Conservation (phyloP, 179 eudicot genomes). For the Silene coronaria region DNA sequence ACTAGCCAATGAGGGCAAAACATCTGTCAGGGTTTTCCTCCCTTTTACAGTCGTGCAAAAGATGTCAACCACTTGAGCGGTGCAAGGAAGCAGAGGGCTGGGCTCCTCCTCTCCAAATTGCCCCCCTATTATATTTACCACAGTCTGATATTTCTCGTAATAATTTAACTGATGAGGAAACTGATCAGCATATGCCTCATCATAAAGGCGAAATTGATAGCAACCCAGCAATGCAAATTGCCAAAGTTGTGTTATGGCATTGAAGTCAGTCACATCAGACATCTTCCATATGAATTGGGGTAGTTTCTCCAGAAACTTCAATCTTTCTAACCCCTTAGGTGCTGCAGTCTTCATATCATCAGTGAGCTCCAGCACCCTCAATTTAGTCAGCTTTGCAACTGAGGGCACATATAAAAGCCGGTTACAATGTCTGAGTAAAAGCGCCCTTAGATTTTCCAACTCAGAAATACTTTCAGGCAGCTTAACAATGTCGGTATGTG, state of each 20-base stretch:
- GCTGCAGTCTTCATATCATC: not conserved
- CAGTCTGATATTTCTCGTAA: constrained; percentile 1
- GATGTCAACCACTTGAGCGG: not conserved
- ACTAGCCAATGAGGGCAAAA: not conserved
- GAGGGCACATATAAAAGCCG: constrained; percentile 8
- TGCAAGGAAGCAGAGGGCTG: constrained; percentile 1
- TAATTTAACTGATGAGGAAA: not conserved
- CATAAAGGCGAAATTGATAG: not conserved
- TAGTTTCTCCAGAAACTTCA: constrained; percentile 9
- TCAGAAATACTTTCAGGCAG: constrained; percentile 19
- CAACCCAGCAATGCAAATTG: not conserved
- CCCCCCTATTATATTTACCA: not conserved
- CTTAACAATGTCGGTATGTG: not conserved
- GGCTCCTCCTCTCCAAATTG: not conserved
- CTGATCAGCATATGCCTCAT: not conserved
- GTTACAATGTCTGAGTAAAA: not conserved
- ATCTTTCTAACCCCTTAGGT: constrained; percentile 13
- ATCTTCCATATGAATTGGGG: not conserved
- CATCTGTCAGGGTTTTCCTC: not conserved
- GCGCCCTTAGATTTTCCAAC: constrained; percentile 20
- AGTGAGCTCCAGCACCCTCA: not conserved
- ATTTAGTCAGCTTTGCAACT: constrained; percentile 17
- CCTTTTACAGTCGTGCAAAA: not conserved
- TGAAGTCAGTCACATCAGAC: constrained; percentile 9
- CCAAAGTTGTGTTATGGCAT: not conserved